A percentile compares a stretch with the other conserved stretches of the same genome.
phyloP scores from a whole-genome alignment of 352 stramenopile genomes.

The Globisporangium camurandrum region DNA sequence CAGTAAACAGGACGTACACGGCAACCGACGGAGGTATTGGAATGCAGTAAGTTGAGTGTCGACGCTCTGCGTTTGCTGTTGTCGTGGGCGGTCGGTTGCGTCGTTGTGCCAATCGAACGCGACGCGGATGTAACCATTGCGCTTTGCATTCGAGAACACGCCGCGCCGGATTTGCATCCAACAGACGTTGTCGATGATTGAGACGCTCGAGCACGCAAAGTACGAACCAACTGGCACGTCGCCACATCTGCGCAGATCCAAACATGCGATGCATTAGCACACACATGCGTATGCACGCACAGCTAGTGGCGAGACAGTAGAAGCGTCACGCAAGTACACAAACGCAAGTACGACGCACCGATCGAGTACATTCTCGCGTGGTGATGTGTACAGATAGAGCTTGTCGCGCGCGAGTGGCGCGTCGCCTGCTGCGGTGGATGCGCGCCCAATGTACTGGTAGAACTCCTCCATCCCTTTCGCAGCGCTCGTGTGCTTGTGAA shows the following conservation, averaged over 20 bases:
- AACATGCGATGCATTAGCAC: not conserved
- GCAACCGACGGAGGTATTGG: constrained; percentile 40
- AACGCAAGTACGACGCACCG: constrained; percentile 8
- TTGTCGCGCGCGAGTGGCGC: constrained; percentile 33
- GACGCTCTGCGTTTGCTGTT: constrained; percentile 19
- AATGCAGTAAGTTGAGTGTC: constrained; percentile 27
- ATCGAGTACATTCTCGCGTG: constrained; percentile 50
- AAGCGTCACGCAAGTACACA: not conserved
- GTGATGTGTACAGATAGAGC: constrained; percentile 52
- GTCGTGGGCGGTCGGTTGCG: constrained; percentile 13
- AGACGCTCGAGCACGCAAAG: constrained; percentile 50
- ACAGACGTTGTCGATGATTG: constrained; percentile 46
- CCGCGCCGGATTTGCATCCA: constrained; percentile 78
- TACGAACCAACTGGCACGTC: constrained; percentile 56
- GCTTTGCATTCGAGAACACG: constrained; percentile 61
- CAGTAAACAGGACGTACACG: constrained; percentile 23
- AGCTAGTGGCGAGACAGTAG: not conserved
- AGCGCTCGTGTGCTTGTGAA: constrained; percentile 23
- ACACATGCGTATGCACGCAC: constrained; percentile 5
- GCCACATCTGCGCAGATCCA: constrained; percentile 21
- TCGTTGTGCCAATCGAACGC: constrained; percentile 28
- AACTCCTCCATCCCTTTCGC: constrained; percentile 48
- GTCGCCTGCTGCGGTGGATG: constrained; percentile 13
- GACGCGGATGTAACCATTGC: constrained; percentile 67
- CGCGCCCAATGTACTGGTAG: constrained; percentile 56